These are phyloP conservation scores for Blastocystis sp. DNA, from an alignment of 352 stramenopile genomes.

Conservation along the genomic window DNA sequence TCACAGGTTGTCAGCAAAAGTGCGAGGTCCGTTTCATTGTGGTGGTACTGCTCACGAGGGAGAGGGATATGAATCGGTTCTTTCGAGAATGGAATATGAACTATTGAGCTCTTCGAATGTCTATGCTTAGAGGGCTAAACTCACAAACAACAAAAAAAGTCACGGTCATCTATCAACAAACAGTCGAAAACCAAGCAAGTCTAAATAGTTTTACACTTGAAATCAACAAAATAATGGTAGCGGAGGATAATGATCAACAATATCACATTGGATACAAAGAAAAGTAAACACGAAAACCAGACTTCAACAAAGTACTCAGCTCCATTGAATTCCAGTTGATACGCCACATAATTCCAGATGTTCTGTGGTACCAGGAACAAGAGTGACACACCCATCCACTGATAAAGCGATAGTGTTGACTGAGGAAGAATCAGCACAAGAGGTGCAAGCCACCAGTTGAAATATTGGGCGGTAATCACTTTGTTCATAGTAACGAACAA, in stretches of 20 bases:
- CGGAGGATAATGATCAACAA: background rate
- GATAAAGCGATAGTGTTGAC: background rate
- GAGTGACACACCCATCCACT: background rate
- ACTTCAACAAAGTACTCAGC: background rate
- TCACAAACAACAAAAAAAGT: background rate
- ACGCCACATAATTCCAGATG: background rate
- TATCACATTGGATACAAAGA: background rate
- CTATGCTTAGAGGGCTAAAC: background rate
- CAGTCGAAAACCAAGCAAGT: background rate
- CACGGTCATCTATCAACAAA: background rate
- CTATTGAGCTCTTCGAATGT: background rate
- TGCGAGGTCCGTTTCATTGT: background rate
- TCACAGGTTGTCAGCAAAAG: background rate
- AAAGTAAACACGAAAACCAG: background rate
- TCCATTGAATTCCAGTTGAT: constrained; percentile 20
- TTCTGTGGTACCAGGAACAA: background rate
- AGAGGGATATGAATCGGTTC: background rate
- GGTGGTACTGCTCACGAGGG: background rate
- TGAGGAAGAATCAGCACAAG: background rate
- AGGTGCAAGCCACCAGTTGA: background rate
- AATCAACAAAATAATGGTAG: background rate
- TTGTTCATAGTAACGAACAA: constrained; percentile 21
- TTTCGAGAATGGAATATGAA: background rate
- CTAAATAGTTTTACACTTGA: background rate
- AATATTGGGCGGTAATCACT: constrained; percentile 24